phyloP scores from a whole-genome alignment of 1,139 yeast genomes.

The Yamadazyma songkhlaensis region DNA sequence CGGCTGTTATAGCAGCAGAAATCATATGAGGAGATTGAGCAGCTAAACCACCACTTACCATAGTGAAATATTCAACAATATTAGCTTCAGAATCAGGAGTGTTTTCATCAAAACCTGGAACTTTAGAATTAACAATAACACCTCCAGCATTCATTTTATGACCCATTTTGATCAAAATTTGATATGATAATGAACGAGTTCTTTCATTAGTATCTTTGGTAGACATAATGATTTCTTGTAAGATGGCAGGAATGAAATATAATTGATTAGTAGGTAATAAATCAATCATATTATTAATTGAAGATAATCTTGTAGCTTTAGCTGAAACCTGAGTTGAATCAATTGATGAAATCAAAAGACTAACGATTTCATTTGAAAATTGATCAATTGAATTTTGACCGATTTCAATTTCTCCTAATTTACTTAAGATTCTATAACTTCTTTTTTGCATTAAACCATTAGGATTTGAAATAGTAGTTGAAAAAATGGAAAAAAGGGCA shows the following conservation, averaged over 20 bases:
- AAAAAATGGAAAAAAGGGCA: conserved; percentile 76
- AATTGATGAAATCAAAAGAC: conserved; percentile 56
- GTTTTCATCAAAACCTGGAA: conserved; percentile 65
- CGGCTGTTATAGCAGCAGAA: conserved; percentile 90
- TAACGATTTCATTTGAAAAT: conserved; percentile 58
- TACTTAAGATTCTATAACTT: conserved; percentile 77
- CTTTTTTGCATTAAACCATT: conserved; percentile 83
- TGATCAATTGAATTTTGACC: conserved; percentile 53
- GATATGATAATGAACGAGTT: conserved; percentile 80
- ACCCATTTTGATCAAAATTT: conserved; percentile 78
- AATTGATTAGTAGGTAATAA: conserved; percentile 61
- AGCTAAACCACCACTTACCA: conserved; percentile 95
- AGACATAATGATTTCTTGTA: conserved; percentile 85
- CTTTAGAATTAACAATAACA: conserved; percentile 57
- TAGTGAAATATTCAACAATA: conserved; percentile 80
- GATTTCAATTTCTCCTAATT: conserved; percentile 64
- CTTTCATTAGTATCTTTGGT: conserved; percentile 95
- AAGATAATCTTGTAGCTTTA: conserved; percentile 73
- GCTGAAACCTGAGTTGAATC: conserved; percentile 69
- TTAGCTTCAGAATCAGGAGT: conserved; percentile 66
- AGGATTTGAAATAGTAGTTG: conserved; percentile 53
- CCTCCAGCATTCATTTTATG: conserved; percentile 74
- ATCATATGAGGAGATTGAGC: conserved; percentile 95
- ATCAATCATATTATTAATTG: conserved; percentile 59
- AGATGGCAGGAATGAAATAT: conserved; percentile 73